Conservation (phyloP, 371 early-diverging fungal genomes). For the Mortierella sp. region DNA sequence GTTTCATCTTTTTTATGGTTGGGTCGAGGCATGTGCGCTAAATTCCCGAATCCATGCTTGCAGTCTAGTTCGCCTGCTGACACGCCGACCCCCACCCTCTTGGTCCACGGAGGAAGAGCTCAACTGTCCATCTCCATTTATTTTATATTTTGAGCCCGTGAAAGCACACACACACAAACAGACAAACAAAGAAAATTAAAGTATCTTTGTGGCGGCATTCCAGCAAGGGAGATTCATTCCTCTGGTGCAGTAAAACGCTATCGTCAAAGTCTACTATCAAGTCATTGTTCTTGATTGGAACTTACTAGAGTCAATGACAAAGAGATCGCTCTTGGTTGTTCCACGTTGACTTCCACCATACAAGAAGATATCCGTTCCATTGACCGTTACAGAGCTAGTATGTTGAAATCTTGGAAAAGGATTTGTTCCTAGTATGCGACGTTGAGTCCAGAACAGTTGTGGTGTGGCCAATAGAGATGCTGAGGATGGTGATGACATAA, state of each 20-base stretch:
- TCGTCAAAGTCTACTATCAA: too few relatives aligned
- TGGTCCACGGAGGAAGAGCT: not conserved
- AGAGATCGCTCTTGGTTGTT: slow-evolving; percentile 66
- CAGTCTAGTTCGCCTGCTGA: not conserved
- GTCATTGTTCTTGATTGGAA: not conserved
- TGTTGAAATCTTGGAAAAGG: slow-evolving; percentile 73
- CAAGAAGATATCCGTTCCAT: slow-evolving; percentile 65
- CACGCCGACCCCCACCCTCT: not conserved
- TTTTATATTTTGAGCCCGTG: not conserved
- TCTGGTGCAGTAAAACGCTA: not conserved
- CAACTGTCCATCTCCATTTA: not conserved
- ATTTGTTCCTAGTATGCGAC: slow-evolving; percentile 54
- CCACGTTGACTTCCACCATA: slow-evolving; percentile 70
- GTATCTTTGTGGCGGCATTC: not conserved
- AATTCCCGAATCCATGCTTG: not conserved
- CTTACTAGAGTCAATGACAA: slow-evolving; percentile 75
- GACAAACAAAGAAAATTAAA: not conserved
- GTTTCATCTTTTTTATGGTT: not conserved
- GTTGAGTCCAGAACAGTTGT: slow-evolving; percentile 52
- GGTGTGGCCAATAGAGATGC: slow-evolving; percentile 25
- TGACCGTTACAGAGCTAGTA: slow-evolving; percentile 61
- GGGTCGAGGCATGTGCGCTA: not conserved
- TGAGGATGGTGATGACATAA: slow-evolving; percentile 1
- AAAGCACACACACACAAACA: not conserved
- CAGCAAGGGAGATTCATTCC: not conserved